phyloP scores from a whole-genome alignment of 2,329 filamentous ascomycete genomes.

The Phialophora chinensis region DNA sequence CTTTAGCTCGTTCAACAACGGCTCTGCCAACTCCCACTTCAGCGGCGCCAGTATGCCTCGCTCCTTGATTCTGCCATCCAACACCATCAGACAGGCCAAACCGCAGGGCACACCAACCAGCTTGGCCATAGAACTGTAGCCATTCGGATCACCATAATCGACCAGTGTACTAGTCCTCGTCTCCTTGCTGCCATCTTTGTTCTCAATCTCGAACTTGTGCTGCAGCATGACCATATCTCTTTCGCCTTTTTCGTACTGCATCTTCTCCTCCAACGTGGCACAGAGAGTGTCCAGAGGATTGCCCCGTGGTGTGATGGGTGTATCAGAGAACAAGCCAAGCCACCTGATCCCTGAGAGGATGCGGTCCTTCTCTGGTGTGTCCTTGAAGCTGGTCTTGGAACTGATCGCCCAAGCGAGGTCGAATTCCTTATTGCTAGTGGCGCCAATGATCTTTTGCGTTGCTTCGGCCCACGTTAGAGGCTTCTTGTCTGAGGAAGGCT shows the following conservation, averaged over 20 bases:
- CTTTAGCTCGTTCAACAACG: constrained; percentile 78
- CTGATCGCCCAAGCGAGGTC: constrained; percentile 76
- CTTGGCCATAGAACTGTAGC: constrained; percentile 82
- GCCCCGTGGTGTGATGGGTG: constrained; percentile 71
- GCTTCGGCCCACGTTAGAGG: constrained; percentile 83
- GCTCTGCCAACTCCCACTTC: constrained; percentile 71
- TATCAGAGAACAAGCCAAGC: constrained; percentile 70
- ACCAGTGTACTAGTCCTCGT: constrained; percentile 79
- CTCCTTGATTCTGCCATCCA: constrained; percentile 74
- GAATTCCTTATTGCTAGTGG: constrained; percentile 67
- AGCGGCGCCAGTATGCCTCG: constrained; percentile 80
- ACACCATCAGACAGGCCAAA: constrained; percentile 77
- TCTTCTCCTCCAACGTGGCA: constrained; percentile 86
- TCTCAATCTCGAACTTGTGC: constrained; percentile 76
- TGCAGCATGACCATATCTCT: constrained; percentile 76
- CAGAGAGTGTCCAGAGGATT: constrained; percentile 92
- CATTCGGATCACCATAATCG: constrained; percentile 78
- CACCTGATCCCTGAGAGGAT: constrained; percentile 75
- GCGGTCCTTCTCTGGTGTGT: constrained; percentile 70
- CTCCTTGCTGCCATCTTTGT: constrained; percentile 77
- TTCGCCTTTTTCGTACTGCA: constrained; percentile 82
- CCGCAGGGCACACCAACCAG: constrained; percentile 77
- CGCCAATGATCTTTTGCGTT: constrained; percentile 75
- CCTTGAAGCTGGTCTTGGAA: constrained; percentile 75
- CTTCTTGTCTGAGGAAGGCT: constrained; percentile 48